Base-by-base conservation (phyloP, 2,329 filamentous ascomycete species). In the Incumbomyces delicatus region DNA sequence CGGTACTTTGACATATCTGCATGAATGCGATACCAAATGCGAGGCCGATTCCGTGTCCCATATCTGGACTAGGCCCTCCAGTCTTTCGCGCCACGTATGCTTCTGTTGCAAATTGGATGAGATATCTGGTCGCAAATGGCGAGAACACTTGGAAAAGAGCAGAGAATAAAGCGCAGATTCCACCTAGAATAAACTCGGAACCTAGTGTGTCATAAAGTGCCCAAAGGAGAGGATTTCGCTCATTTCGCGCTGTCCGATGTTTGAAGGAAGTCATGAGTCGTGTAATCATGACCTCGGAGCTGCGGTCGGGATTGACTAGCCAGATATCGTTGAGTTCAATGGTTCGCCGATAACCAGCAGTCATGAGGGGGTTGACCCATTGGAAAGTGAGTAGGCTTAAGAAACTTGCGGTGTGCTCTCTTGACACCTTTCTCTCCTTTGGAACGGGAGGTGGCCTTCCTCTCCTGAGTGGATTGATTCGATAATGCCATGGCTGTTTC, bases 321-420 rank as follows among this genome's bases (percentile, higher is more conserved):
- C 88, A 96, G 48, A 98, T 80, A 62, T 98, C 92, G 55, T 85
- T 85, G 46, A 81, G 68, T 59, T 95, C 83, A 2, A 98, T 74
- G 2, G 81, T 79, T 12, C 92, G 81, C 60, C 87, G 81, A 65
- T 95, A 96, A 31, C 92, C 92, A 33, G 80, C 82, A 53, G 67
- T 74, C 89, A 96, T 96, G 46, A 96, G 61, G 1, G 87, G 82
- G 1, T 80, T 80, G 74, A 95, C 90, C 90, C 90, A 96, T 62
- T 87, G 79, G 61, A 95, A 96, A 3, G 83, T 83, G 17, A 94
- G 63, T 47, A 73, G 63, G 66, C 86, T 94, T 53, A 92, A 75
- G 59, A 88, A 82, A 2, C 76, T 69, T 4, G 89, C 89, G 3
- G 69, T 73, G 61, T 87, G 73, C 66, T 95, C 89, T 51, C 76